Evolutionary conservation across 345 rosid genomes (phyloP).

Genomic region (Xanthoceras sorbifolium): DNA sequence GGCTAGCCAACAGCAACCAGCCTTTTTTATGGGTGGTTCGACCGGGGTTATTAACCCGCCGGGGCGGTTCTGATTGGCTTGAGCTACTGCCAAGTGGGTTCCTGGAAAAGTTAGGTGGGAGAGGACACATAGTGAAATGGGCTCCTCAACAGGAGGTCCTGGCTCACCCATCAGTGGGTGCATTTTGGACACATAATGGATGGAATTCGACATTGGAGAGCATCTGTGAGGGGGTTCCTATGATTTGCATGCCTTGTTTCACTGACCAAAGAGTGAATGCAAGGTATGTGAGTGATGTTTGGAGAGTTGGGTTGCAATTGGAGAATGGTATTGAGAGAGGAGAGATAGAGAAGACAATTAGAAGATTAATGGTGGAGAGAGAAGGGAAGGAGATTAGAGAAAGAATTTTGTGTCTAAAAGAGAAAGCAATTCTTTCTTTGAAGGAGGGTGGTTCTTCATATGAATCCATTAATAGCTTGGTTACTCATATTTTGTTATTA

Average conservation of each 20-base stretch:
- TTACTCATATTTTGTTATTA: slow-evolving; percentile 27
- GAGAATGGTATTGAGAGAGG: slow-evolving; percentile 29
- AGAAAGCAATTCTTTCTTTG: slow-evolving; percentile 20
- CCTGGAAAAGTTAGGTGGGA: slow-evolving; percentile 23
- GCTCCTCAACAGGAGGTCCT: slow-evolving; percentile 37
- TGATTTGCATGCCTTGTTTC: slow-evolving; percentile 49
- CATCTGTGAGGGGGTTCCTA: slow-evolving; percentile 29
- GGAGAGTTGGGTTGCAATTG: slow-evolving; percentile 39
- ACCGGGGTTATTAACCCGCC: slow-evolving; percentile 13
- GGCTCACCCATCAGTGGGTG: slow-evolving; percentile 32
- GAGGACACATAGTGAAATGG: slow-evolving; percentile 38
- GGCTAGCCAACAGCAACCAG: slow-evolving; percentile 26
- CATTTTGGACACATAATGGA: slow-evolving; percentile 39
- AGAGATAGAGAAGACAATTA: slow-evolving; percentile 21
- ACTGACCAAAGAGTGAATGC: slow-evolving; percentile 37
- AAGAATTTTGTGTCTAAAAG: slow-evolving; percentile 22
- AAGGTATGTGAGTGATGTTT: slow-evolving; percentile 30
- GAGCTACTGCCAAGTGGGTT: slow-evolving; percentile 26
- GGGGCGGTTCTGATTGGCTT: slow-evolving; percentile 2
- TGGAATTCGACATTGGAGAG: slow-evolving; percentile 42
- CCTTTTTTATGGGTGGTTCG: slow-evolving; percentile 41
- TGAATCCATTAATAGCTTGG: slow-evolving; percentile 20
- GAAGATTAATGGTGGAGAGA: slow-evolving; percentile 19
- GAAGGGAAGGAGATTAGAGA: slow-evolving; percentile 36
- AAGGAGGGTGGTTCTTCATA: slow-evolving; percentile 30